phyloP scores from a whole-genome alignment of 139 green algal species.

The Raphidocelis subcapitata region DNA sequence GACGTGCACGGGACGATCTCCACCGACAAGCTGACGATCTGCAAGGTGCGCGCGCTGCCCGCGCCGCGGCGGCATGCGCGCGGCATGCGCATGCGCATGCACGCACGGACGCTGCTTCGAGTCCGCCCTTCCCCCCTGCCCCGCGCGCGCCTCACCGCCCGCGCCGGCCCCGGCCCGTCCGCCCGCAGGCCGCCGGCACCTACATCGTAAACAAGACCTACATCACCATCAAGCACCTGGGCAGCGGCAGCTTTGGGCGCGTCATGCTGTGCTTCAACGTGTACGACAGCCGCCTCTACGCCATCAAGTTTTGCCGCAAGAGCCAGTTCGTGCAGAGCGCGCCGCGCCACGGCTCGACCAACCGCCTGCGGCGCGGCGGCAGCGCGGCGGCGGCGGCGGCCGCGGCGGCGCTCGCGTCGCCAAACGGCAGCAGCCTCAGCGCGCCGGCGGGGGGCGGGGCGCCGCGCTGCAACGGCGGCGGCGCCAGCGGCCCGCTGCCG shows the following conservation, averaged over 20 bases:
- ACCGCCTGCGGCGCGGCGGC: slow-evolving; percentile 14
- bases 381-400: slow-evolving; percentile 4
- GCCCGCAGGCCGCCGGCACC: slow-evolving; percentile 35
- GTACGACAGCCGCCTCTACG: slow-evolving; percentile 46
- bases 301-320: slow-evolving; percentile 54
- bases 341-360: not conserved
- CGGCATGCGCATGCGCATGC: not conserved
- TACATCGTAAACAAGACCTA: slow-evolving; percentile 59
- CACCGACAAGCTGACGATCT: slow-evolving; percentile 37
- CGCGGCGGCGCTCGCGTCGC: not conserved
- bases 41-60: slow-evolving; percentile 25
- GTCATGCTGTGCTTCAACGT: slow-evolving; percentile 57
- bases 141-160: not conserved
- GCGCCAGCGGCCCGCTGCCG: no score
- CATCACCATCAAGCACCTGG: slow-evolving; percentile 62
- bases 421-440: not conserved
- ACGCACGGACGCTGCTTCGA: not conserved
- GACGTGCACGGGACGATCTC: slow-evolving; percentile 36
- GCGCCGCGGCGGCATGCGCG: not conserved
- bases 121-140: not conserved
- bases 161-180: not conserved
- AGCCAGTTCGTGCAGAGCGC: slow-evolving; percentile 16
- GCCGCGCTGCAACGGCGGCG: no score
- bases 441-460: not conserved
- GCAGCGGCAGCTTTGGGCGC: slow-evolving; percentile 49